Evolutionary conservation across 2,329 filamentous ascomycete genomes (phyloP).

Genomic region (Coniochaeta hoffmannii): DNA sequence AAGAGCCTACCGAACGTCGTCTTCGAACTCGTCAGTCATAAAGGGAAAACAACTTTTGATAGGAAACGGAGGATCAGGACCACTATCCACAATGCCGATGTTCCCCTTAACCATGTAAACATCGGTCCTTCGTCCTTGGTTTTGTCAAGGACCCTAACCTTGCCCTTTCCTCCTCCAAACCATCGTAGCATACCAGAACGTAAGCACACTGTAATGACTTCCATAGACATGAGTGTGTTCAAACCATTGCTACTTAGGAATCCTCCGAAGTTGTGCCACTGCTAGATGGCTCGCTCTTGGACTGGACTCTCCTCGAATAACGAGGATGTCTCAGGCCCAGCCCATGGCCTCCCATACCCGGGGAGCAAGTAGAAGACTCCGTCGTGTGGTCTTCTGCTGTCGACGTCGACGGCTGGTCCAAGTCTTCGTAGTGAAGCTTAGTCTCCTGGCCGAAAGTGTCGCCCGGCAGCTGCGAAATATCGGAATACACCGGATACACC

Average conservation of each 20-base stretch:
- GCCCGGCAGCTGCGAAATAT: not conserved
- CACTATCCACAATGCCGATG: too few relatives aligned
- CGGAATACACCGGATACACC: not conserved
- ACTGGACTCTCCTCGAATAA: slow-evolving; percentile 38
- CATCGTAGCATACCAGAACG: not conserved
- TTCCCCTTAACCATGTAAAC: too few relatives aligned
- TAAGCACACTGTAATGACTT: too few relatives aligned
- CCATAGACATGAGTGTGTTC: too few relatives aligned
- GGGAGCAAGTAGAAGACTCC: not conserved
- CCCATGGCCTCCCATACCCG: slow-evolving; percentile 8
- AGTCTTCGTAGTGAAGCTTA: not conserved
- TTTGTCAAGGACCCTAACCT: too few relatives aligned
- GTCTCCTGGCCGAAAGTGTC: slow-evolving; percentile 16
- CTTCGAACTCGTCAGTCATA: too few relatives aligned
- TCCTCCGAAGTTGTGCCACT: not conserved
- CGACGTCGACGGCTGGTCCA: not conserved
- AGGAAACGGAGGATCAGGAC: too few relatives aligned
- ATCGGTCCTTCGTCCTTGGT: too few relatives aligned
- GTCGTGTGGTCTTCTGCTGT: not conserved
- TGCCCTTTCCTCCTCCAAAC: too few relatives aligned
- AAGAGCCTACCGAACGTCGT: too few relatives aligned
- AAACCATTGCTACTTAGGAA: not conserved
- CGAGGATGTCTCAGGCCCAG: slow-evolving; percentile 15
- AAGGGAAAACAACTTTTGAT: too few relatives aligned
- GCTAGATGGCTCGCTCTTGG: slow-evolving; percentile 35